These are phyloP conservation scores for Trichoderma brevicompactum DNA, from an alignment of 2,329 filamentous ascomycete genomes.

Conservation along the genomic window DNA sequence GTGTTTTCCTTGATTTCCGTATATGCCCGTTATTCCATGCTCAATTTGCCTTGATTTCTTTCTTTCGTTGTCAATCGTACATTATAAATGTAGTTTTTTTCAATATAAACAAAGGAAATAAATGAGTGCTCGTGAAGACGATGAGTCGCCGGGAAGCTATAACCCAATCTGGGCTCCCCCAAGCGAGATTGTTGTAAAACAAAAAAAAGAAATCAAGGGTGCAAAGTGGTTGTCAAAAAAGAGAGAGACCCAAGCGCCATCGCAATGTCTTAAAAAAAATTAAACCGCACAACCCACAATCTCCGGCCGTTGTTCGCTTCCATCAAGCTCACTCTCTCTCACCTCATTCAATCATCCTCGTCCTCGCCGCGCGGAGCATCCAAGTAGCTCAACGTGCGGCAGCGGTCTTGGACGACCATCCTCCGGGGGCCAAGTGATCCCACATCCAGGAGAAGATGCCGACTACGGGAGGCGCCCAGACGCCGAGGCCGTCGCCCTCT, in stretches of 20 bases:
- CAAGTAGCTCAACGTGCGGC: not conserved
- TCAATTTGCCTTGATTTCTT: not conserved
- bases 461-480: conserved; percentile 28
- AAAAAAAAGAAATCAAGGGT: conserved; percentile 16
- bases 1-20: not conserved
- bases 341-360: not conserved
- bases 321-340: not conserved
- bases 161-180: not conserved
- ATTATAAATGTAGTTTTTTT: not conserved
- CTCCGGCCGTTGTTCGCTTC: not conserved
- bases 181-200: not conserved
- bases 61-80: not conserved
- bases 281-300: not conserved
- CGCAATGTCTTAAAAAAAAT: conserved; percentile 17
- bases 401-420: conserved; percentile 14
- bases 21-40: not conserved
- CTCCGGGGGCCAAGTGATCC: conserved; percentile 23
- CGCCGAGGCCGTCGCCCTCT: conserved; percentile 24
- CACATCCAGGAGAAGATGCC: conserved; percentile 29
- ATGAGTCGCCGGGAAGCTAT: conserved; percentile 6
- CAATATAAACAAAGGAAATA: conserved; percentile 15
- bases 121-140: conserved; percentile 24
- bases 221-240: conserved; percentile 17
- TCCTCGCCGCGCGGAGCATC: too few relatives aligned
- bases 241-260: conserved; percentile 16